A percentile compares a stretch with the other conserved stretches of the same genome.
These are phyloP conservation scores for Limnomonas spitsbergensis DNA, from an alignment of 139 green algal species.

Conservation along the genomic window DNA sequence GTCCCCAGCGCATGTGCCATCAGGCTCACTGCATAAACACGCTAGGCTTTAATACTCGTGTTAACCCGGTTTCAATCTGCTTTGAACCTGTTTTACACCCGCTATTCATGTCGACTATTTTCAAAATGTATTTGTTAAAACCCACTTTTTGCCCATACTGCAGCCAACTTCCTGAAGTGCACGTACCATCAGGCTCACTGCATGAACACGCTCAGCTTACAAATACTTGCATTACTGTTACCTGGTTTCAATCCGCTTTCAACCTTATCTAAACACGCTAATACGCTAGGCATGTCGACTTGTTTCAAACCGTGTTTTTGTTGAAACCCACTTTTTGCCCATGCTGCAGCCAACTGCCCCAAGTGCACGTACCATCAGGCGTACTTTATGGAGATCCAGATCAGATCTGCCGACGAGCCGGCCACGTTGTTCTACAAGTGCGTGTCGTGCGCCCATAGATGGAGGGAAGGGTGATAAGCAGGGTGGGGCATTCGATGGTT, in stretches of 20 bases:
- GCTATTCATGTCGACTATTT: not conserved
- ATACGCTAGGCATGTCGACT: not conserved
- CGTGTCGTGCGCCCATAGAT: conserved; percentile 66
- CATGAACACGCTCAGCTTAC: no score
- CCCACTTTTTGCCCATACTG: no score
- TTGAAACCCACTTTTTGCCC: not conserved
- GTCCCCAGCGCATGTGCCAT: no score
- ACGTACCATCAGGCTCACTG: no score
- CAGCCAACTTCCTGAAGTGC: no score
- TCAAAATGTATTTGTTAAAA: not conserved
- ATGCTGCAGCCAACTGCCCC: conserved; percentile 61
- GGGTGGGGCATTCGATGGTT: no score
- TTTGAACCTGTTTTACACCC: no score
- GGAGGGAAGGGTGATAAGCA: conserved; percentile 61
- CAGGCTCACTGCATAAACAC: no score
- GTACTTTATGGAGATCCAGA: conserved; percentile 94
- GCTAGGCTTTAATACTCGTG: no score
- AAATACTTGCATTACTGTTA: conserved; percentile 1
- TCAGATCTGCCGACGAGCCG: conserved; percentile 87
- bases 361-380: conserved; percentile 76
- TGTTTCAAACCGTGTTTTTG: not conserved
- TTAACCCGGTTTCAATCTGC: not conserved
- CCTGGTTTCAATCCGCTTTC: not conserved
- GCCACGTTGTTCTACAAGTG: conserved; percentile 91
- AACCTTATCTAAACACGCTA: no score